phyloP scores from a whole-genome alignment of 305 asterid species.

The Rubia balearica region DNA sequence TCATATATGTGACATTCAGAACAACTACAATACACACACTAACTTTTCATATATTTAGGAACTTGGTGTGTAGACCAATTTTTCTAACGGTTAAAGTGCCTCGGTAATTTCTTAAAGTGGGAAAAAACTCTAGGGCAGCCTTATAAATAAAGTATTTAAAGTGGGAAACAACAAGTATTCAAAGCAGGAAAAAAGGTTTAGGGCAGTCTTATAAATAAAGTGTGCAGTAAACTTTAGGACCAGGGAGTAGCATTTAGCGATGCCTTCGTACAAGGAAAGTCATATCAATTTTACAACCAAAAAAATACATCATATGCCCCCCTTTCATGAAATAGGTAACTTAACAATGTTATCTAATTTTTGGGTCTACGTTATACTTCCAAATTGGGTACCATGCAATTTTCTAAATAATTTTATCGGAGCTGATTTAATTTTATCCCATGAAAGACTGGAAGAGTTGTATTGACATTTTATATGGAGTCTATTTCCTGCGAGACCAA shows the following conservation, averaged over 20 bases:
- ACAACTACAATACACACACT: too few relatives aligned
- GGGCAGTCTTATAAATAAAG: neutral
- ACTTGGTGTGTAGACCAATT: too few relatives aligned
- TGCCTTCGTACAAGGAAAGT: neutral
- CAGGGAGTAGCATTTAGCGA: neutral
- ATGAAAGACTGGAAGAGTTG: neutral
- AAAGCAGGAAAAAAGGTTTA: too few relatives aligned
- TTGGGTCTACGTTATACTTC: neutral
- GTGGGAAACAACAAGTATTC: neutral
- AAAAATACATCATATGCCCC: neutral
- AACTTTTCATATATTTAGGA: too few relatives aligned
- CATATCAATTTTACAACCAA: neutral
- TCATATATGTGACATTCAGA: too few relatives aligned
- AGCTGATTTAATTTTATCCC: neutral
- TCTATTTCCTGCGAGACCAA: too few relatives aligned
- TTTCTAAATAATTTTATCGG: neutral
- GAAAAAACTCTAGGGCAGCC: too few relatives aligned
- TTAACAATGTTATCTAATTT: neutral
- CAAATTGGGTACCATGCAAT: conserved; percentile 2
- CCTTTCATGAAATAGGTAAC: neutral
- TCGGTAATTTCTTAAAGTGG: too few relatives aligned
- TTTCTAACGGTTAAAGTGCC: too few relatives aligned
- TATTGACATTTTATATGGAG: neutral
- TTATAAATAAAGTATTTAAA: too few relatives aligned
- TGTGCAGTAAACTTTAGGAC: neutral